These are phyloP conservation scores for Prinsepia uniflora DNA, from an alignment of 306 rosid species.

Conservation along the genomic window DNA sequence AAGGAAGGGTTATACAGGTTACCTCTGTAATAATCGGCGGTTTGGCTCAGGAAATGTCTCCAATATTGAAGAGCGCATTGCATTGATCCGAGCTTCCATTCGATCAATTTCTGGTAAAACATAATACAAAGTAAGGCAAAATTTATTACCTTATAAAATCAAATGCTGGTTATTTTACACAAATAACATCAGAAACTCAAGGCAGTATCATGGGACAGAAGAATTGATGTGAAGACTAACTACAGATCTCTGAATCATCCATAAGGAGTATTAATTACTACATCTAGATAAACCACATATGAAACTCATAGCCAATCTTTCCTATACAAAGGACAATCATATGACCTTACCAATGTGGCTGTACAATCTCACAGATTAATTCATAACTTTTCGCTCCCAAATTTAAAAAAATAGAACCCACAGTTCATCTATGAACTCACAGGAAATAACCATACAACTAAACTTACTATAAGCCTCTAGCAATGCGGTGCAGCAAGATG, in stretches of 20 bases:
- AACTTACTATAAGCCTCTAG: constrained; percentile 97
- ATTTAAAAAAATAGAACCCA: not conserved
- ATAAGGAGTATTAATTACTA: not conserved
- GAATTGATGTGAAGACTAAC: not conserved
- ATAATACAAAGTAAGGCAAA: constrained; percentile 19
- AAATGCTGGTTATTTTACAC: constrained; percentile 8
- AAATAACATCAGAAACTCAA: constrained; percentile 10
- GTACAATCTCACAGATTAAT: not conserved
- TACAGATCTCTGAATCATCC: not conserved
- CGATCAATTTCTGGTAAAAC: constrained; percentile 74
- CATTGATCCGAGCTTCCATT: constrained; percentile 78
- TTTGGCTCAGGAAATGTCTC: constrained; percentile 99
- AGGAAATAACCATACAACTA: not conserved
- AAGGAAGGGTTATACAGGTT: constrained; percentile 2
- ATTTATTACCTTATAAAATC: constrained; percentile 13
- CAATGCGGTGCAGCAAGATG: constrained; percentile 94
- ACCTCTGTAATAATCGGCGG: constrained; percentile 93
- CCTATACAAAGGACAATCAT: not conserved
- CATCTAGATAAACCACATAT: not conserved
- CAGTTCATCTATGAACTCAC: not conserved
- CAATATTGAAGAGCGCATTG: constrained; percentile 79
- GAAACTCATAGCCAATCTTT: not conserved
- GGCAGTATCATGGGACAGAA: not conserved
- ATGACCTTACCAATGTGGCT: not conserved
- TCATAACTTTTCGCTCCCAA: not conserved